These are phyloP conservation scores for Colletotrichum sp. DNA, from an alignment of 2,329 filamentous ascomycete species.

Conservation along the genomic window DNA sequence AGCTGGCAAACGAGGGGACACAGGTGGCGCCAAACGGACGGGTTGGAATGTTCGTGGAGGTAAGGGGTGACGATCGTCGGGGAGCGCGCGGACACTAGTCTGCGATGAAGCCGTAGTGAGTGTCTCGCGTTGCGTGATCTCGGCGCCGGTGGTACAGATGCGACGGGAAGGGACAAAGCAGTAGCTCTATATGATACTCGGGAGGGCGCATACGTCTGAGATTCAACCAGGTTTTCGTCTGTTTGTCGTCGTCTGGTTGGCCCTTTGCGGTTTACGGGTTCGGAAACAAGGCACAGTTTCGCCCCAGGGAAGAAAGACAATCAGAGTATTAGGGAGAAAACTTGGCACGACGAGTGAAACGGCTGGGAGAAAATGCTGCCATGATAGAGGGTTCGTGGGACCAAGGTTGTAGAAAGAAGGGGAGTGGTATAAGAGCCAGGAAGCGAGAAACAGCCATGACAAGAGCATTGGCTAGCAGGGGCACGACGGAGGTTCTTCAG, in stretches of 20 bases:
- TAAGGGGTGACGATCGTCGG: background rate
- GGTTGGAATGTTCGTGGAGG: background rate
- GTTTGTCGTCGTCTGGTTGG: background rate
- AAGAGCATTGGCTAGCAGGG: background rate
- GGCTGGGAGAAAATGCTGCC: background rate
- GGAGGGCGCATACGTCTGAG: background rate
- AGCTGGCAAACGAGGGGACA: background rate
- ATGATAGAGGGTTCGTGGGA: background rate
- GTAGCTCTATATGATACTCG: background rate
- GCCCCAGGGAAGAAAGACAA: background rate
- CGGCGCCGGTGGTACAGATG: background rate
- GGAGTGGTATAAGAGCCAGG: background rate
- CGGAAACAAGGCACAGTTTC: background rate
- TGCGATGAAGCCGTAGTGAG: background rate
- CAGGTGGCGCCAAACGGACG: background rate
- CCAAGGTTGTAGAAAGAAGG: background rate
- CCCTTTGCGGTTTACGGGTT: background rate
- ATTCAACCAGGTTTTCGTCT: background rate
- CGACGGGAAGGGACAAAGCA: background rate
- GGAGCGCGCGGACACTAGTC: background rate
- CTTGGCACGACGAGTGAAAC: background rate
- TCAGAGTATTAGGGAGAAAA: background rate
- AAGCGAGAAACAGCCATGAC: background rate
- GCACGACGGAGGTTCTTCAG: background rate
- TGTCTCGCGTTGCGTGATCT: background rate